Conservation (phyloP, 2,329 filamentous ascomycete species). For the Xylariaceae sp. region DNA sequence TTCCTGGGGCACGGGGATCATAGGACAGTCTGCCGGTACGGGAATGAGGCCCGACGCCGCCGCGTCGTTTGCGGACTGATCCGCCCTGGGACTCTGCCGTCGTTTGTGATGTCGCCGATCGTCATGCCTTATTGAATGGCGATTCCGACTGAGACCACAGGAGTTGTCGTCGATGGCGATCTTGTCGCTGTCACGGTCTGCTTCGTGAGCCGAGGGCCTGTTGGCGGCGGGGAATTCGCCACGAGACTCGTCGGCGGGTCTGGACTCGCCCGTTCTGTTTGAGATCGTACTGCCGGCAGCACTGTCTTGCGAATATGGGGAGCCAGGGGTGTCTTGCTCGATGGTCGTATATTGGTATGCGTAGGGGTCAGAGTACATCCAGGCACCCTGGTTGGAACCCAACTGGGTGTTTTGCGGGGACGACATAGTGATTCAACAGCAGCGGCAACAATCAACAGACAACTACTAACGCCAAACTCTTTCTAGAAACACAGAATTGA, state of each 20-base stretch:
- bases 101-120: neutral
- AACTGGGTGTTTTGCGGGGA: neutral
- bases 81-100: neutral
- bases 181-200: neutral
- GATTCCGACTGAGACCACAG: slow-evolving; percentile 4
- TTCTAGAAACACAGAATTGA: neutral
- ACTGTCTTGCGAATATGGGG: neutral
- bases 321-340: neutral
- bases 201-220: no score
- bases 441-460: no score
- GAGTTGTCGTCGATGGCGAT: neutral
- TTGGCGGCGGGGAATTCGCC: slow-evolving; percentile 5
- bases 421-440: slow-evolving; percentile 1
- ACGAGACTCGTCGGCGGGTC: neutral
- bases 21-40: neutral
- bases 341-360: slow-evolving; percentile 15
- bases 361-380: slow-evolving; percentile 21
- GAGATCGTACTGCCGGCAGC: neutral
- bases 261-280: slow-evolving; percentile 3
- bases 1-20: neutral
- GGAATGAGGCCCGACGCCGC: slow-evolving; percentile 10
- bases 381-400: slow-evolving; percentile 2
- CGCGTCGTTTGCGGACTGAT: neutral
- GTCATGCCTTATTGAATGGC: neutral
- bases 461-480: no score